A percentile compares a stretch with the other conserved stretches of the same genome.
These are phyloP conservation scores for Austroboletus novae-zelandiae DNA, from an alignment of 1,284 basidiomycete genomes.

Conservation along the genomic window DNA sequence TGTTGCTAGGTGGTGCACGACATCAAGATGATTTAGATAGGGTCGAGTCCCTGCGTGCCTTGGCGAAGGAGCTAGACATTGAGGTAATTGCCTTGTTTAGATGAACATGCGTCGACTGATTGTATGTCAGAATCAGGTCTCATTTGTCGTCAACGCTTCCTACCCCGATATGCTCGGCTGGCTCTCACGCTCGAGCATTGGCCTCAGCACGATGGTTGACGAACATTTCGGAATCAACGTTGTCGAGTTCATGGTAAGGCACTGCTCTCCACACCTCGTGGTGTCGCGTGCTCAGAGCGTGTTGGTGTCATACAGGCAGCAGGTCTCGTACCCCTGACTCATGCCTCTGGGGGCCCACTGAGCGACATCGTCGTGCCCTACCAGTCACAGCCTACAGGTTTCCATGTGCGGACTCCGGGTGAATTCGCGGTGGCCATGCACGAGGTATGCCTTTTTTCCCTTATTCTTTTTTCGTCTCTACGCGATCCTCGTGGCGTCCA, in stretches of 20 bases:
- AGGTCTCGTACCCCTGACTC: conserved; percentile 88
- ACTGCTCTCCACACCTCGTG: not conserved
- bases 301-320: conserved; percentile 63
- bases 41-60: conserved; percentile 56
- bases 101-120: conserved; percentile 3
- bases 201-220: conserved; percentile 96
- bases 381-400: conserved; percentile 57
- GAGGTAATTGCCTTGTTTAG: conserved; percentile 42
- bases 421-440: conserved; percentile 75
- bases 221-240: conserved; percentile 99
- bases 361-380: conserved; percentile 88
- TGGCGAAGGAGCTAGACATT: conserved; percentile 66
- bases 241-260: conserved; percentile 91
- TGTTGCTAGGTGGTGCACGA: conserved; percentile 84
- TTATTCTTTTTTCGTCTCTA: conserved; percentile 1
- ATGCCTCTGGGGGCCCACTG: conserved; percentile 91
- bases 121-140: conserved; percentile 56
- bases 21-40: conserved; percentile 75
- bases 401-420: conserved; percentile 71
- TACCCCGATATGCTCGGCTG: conserved; percentile 70
- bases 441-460: conserved; percentile 36
- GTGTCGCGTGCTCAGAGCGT: conserved; percentile 11
- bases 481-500: conserved; percentile 6
- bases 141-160: conserved; percentile 83
- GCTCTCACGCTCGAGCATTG: conserved; percentile 76